Evolutionary conservation across 305 asterid genomes (phyloP), one percentile per base, ranked within the genome.

Genomic region (Salvia sclarea): DNA sequence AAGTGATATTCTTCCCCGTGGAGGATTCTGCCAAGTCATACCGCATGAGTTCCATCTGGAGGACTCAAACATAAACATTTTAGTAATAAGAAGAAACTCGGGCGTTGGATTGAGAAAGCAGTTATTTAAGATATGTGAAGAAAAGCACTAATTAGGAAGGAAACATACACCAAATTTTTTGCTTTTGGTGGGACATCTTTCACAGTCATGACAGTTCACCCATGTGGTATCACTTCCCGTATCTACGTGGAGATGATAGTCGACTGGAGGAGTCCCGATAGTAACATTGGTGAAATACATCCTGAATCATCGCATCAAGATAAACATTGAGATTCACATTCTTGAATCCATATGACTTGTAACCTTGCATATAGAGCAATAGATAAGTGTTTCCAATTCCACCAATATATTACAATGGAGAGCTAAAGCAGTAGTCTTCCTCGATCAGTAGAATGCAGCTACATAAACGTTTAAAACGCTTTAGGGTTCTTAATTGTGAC

Each of bases 201-300:
- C 75, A 64, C 99, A 95, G 71, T 83, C 79, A 63, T 80, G 90
- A 78, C 99, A 95, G 64, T 95, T 95, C 76, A 95, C 88, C 99
- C 99, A 95, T 64, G 89, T 76, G 55, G 88, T 91, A 82, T 95
- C 99, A 82, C 99, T 95, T 69, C 99, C 99, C 5, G 99, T 95
- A 71, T 95, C 99, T 1, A 95, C 96, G 79, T 95, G 99, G 68
- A 91, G 95, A 55, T 89, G 86, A 74, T 85, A 95, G 62, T 91
- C 97, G 64, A 72, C 76, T 20, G 99, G 87, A 83, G 99, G 99
- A 77, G 83, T 84, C 57, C 99, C 99, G 35, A 95, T 85, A 10
- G 92, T 71, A 74, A 95, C 76, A 79, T 76, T 91, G 49, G 99
- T 89, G 82, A 78, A 95, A 78, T 91, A 95, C 38, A 95, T 96